Evolutionary conservation across 345 rosid species (phyloP).

Genomic region (Brassica napus): Da-Ae NC_063446.1:5836501-5837000

Average conservation of each 20-base stretch:
- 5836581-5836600: slow-evolving; percentile 32
- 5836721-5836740: slow-evolving; percentile 20
- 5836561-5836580: slow-evolving; percentile 31
- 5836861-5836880: slow-evolving; percentile 41
- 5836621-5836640: neutral
- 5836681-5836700: neutral
- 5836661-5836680: neutral
- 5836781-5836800: slow-evolving; percentile 38
- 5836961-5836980: neutral
- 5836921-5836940: slow-evolving; percentile 6
- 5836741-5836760: slow-evolving; percentile 43
- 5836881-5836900: slow-evolving; percentile 3
- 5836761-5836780: slow-evolving; percentile 22
- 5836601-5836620: neutral
- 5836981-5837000: neutral
- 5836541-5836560: slow-evolving; percentile 37
- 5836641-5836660: neutral
- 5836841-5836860: slow-evolving; percentile 17
- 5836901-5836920: too few relatives aligned
- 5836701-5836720: neutral
- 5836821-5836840: slow-evolving; percentile 30
- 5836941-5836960: neutral
- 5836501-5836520: slow-evolving; percentile 2
- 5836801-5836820: neutral
- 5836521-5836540: slow-evolving; percentile 3